Evolutionary conservation across 164 flowering plant species (phyloP).

Genomic region (Sedum album): DNA sequence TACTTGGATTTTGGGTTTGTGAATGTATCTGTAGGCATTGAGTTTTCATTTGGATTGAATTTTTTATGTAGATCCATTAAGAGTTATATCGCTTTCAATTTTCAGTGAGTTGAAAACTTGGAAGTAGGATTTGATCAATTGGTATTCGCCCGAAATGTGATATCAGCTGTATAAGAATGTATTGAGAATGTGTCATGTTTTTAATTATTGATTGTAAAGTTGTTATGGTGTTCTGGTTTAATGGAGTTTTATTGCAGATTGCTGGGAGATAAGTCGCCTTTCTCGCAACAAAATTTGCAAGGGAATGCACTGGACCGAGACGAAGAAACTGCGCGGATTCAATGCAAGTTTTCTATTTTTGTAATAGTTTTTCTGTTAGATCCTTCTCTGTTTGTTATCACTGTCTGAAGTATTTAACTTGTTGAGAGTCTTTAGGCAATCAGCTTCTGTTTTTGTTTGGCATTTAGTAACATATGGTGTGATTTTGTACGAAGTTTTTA

Average conservation of each 20-base stretch:
- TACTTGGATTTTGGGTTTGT: not conserved
- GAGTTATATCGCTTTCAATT: no score
- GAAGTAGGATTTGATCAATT: no score
- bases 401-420: not conserved
- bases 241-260: constrained; percentile 30
- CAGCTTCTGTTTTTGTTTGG: not conserved
- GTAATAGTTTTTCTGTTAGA: not conserved
- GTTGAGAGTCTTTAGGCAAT: not conserved
- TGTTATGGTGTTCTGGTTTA: no score
- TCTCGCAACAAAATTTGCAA: constrained; percentile 74
- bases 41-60: not conserved
- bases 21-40: not conserved
- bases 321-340: constrained; percentile 88
- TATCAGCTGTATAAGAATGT: no score
- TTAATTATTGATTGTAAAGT: no score
- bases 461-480: no score
- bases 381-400: not conserved
- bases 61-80: no score
- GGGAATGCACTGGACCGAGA: constrained; percentile 81
- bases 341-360: constrained; percentile 34
- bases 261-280: constrained; percentile 90
- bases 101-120: no score
- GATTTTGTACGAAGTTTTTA: not conserved
- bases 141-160: no score
- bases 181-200: no score